Evolutionary conservation across 768 basidiomycete species (phyloP), one percentile per base, ranked within the genome.

Genomic region (Leccinum truebloodii): DNA sequence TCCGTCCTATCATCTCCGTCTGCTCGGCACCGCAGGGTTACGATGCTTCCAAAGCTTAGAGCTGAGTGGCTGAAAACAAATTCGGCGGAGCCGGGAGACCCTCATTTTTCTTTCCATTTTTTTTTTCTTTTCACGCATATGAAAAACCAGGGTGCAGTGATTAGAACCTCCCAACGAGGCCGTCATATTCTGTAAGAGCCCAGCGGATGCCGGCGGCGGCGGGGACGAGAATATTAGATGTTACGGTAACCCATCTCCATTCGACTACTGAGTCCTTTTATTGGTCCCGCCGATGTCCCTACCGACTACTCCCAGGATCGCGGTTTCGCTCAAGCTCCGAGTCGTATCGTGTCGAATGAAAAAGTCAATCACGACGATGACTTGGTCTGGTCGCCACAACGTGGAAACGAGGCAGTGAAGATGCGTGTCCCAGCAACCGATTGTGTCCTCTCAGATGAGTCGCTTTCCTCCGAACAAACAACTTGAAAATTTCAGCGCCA

Each of bases 21-120:
- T 16, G 16, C 24, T 34, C 35, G 24, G 24, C 56, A 51, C 52
- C 30, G 52, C 52, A 22, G n/a, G 16, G 28, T 32, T 37, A 20
- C 46, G 46, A 39, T 51, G 30, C 22, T 34, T 32, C 48, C 22
- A 16, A 28, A 37, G 49, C 55, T 51, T n/a, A 55, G 64, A 52
- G 44, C 18, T 14, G 20, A n/a, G 14, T 22, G 41, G 55, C 52
- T 30, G 10, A 20, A n/a, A 6, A 13, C 49, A 34, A 22, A 13
- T 22, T 54, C 46, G 55, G 26, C 52, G 62, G 62, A 30, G 7
- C 18, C 26, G 48, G 48, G 48, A 34, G 44, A n/a, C 6, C 6
- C 39, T 12, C 28, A 12, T 28, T 28, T 24, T 14, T 18, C 6
- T 20, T 46, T 46, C 18, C 22, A 16, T 24, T 18, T 16, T 9